Evolutionary conservation across 1,284 basidiomycete species (phyloP), one percentile per base, ranked within the genome.

Genomic region (Ustilago sp.): DNA sequence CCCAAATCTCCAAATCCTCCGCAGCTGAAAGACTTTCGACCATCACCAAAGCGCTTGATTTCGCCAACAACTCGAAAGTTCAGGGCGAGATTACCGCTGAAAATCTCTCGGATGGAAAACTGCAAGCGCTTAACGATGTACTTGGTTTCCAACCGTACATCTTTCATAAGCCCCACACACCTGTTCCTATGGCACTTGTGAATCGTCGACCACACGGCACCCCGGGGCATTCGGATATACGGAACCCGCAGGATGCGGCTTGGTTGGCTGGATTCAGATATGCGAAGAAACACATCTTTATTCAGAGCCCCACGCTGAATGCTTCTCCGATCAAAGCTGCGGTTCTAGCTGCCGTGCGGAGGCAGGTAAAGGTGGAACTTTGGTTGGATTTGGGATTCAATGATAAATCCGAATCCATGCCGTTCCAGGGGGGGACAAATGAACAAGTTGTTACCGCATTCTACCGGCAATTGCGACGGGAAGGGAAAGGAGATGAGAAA

Each of bases 381-480:
- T 85, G 83, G 83, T 77, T 90, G 35, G 71, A 89, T 85, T 51
- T 84, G n/a, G 85, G 85, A 12, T 86, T 86, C 67, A 86, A 86
- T 65, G 85, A 86, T 73, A 86, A 85, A 80, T 91, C 91, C 57
- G 91, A 92, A 83, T 89, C 88, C 74, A 89, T 93, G 64, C 92
- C 92, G 0, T 90, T 91, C 84, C 92, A 93, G 84, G 93, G 93
- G 17, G 92, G 92, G 0, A 93, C 91, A 19, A 93, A 93, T 84
- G 92, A 92, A 81, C 89, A 92, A 84, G 91, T 93, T 15, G 90
- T 91, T 31, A 88, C 90, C 65, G 87, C 88, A 38, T 89, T 93
- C 87, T 93, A 90, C 86, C 60, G 79, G 12, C 69, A 80, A 34
- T 67, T 85, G 4, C 60, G 80, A 1, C 59, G 75, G 9, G 83